These are phyloP conservation scores for Corchorus capsularis DNA, from an alignment of 345 rosid species.

Conservation along the genomic window DNA sequence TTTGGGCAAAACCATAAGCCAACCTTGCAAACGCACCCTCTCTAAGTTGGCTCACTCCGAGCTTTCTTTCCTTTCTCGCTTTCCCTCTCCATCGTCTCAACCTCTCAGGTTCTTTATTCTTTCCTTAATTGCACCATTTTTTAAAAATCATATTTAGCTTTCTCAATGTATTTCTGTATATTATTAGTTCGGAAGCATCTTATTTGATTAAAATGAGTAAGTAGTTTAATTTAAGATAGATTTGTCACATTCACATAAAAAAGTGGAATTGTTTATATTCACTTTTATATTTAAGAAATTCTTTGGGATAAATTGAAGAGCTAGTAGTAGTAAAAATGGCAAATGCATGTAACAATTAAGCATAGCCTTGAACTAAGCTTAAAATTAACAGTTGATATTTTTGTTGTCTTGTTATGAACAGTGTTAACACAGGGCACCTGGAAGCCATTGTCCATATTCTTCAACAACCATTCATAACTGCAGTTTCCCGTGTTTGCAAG, in stretches of 20 bases:
- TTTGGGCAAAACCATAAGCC: conserved; percentile 35
- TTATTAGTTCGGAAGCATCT: neutral
- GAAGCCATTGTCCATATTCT: conserved; percentile 71
- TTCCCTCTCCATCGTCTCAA: conserved; percentile 21
- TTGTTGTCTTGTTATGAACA: conserved; percentile 28
- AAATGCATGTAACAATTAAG: neutral
- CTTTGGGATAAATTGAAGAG: neutral
- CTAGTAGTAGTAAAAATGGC: neutral
- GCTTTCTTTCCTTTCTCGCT: conserved; percentile 69
- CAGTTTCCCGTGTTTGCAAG: conserved; percentile 86
- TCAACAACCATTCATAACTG: conserved; percentile 54
- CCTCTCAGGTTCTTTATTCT: conserved; percentile 51
- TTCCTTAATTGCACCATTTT: neutral
- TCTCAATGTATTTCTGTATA: too few relatives aligned
- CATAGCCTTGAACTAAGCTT: neutral
- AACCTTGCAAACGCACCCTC: conserved; percentile 64
- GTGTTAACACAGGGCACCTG: conserved; percentile 78
- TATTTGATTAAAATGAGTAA: neutral
- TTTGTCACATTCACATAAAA: neutral
- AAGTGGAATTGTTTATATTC: neutral
- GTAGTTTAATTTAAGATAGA: neutral
- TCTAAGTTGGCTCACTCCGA: conserved; percentile 70
- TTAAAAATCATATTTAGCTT: neutral
- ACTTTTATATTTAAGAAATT: too few relatives aligned
- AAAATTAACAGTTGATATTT: neutral